These are phyloP conservation scores for Nicotiana otophora DNA, from an alignment of 257 asterid genomes.

Conservation along the genomic window DNA sequence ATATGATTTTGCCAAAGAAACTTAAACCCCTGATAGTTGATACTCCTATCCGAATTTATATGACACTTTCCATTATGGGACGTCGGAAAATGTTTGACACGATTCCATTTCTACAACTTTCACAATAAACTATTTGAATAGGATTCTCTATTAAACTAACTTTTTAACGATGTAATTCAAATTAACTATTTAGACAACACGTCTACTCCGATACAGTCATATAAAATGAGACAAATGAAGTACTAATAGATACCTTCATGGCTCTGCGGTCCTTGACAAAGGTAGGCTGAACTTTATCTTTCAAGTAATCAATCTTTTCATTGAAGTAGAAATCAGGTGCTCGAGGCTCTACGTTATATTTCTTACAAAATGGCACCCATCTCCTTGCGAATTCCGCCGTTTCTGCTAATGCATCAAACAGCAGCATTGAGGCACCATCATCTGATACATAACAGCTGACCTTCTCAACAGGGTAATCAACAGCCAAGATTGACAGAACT, in stretches of 20 bases:
- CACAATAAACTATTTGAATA: neutral
- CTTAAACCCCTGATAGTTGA: neutral
- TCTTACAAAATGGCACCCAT: constrained; percentile 89
- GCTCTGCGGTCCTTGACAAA: constrained; percentile 89
- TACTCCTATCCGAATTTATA: constrained; percentile 1
- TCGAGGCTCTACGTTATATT: constrained; percentile 67
- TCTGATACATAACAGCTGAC: constrained; percentile 84
- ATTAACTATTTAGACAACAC: neutral
- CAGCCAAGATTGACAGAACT: constrained; percentile 64
- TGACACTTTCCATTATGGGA: neutral
- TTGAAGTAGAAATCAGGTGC: constrained; percentile 77
- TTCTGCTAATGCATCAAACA: constrained; percentile 63
- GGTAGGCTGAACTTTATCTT: constrained; percentile 72
- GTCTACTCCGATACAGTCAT: neutral
- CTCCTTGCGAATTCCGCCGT: constrained; percentile 78
- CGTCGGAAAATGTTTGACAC: neutral
- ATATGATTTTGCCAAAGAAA: neutral
- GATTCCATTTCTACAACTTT: neutral
- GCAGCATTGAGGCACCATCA: constrained; percentile 91
- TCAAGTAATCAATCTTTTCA: constrained; percentile 75
- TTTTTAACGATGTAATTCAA: neutral
- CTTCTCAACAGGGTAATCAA: constrained; percentile 73
- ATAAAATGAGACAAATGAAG: neutral
- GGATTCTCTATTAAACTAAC: neutral
- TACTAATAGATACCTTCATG: constrained; percentile 51